Evolutionary conservation across 768 basidiomycete species (phyloP), one percentile per base, ranked within the genome.

Genomic region (Tricholomella constricta): DNA sequence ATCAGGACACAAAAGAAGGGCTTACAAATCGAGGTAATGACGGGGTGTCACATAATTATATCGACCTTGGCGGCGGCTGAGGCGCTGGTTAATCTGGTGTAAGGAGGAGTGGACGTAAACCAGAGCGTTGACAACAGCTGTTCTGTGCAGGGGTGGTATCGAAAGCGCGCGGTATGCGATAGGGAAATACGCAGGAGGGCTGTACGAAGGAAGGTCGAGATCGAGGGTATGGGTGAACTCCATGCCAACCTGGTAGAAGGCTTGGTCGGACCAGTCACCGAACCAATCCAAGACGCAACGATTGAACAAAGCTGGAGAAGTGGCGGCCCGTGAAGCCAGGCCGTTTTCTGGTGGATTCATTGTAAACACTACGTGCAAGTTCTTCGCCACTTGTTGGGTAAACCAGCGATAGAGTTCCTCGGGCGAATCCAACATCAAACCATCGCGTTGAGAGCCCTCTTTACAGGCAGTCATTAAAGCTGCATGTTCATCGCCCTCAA

Each of bases 241-340:
- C 79, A 90, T 85, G 37, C 91, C 97, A 55, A 99, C 97, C 77
- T 98, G 97, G 67, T 90, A 98, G 72, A 98, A 91, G 0, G 97
- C 95, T 66, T 98, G 95, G 62, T 97, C 94, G 14, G 95, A 94
- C 97, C 97, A 99, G 67, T 98, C 95, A 23, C 97, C 97, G 62
- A 98, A 98, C 97, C 97, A 99, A 70, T 99, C 96, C 52, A 99
- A 78, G 7, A 99, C 97, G 68, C 97, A 99, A 75, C 97, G 89
- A 75, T 99, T 99, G 85, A 96, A 96, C 62, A 98, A 76, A 15
- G 97, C 97, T 7, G 97, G 97, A 1, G 97, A 99, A 0, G 97
- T 98, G 2, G 96, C 97, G 10, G 94, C 97, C 43, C 94, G 83
- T 17, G 94, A 95, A 6, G 94, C 96, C 15, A 99, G 80, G 23